A percentile compares a stretch with the other conserved stretches of the same genome.
Conservation (phyloP, 805 yeast genomes). For the Cyberlindnera maclurae region DNA sequence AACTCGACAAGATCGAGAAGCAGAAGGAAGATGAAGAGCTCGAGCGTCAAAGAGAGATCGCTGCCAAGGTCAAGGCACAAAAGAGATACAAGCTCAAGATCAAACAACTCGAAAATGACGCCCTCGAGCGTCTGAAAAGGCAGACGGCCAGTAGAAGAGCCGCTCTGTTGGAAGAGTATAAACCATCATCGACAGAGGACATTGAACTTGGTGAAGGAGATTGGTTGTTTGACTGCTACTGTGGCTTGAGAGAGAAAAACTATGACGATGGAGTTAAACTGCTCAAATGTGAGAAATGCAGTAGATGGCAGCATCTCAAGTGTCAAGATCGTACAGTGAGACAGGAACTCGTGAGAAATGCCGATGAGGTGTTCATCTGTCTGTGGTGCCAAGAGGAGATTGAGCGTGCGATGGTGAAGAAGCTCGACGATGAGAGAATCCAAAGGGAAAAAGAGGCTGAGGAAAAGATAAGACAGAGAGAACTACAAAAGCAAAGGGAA, state of each 20-base stretch:
- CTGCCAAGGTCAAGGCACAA: slow-evolving; percentile 37
- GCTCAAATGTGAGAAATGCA: slow-evolving; percentile 30
- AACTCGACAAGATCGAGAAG: slow-evolving; percentile 39
- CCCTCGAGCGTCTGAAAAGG: slow-evolving; percentile 19
- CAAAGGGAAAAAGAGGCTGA: slow-evolving; percentile 15
- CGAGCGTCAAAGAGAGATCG: slow-evolving; percentile 24
- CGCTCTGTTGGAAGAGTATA: slow-evolving; percentile 24
- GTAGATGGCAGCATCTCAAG: slow-evolving; percentile 31
- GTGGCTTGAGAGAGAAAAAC: slow-evolving; percentile 29
- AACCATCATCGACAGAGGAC: slow-evolving; percentile 7
- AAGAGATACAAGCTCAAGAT: slow-evolving; percentile 19
- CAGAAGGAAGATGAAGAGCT: slow-evolving; percentile 32
- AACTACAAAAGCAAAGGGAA: slow-evolving; percentile 15
- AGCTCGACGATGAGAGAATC: slow-evolving; percentile 17
- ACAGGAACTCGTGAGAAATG: slow-evolving; percentile 21
- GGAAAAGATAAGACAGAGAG: slow-evolving; percentile 20
- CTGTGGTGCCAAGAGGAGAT: slow-evolving; percentile 24
- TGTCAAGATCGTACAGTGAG: slow-evolving; percentile 27
- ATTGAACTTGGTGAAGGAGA: slow-evolving; percentile 29
- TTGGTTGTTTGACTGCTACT: slow-evolving; percentile 32
- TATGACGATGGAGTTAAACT: slow-evolving; percentile 31
- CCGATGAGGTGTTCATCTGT: slow-evolving; percentile 23
- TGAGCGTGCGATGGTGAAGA: slow-evolving; percentile 16
- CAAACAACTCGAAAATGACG: slow-evolving; percentile 17
- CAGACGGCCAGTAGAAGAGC: slow-evolving; percentile 18